Evolutionary conservation across 306 rosid genomes (phyloP).

Genomic region (Comarum palustre): DNA sequence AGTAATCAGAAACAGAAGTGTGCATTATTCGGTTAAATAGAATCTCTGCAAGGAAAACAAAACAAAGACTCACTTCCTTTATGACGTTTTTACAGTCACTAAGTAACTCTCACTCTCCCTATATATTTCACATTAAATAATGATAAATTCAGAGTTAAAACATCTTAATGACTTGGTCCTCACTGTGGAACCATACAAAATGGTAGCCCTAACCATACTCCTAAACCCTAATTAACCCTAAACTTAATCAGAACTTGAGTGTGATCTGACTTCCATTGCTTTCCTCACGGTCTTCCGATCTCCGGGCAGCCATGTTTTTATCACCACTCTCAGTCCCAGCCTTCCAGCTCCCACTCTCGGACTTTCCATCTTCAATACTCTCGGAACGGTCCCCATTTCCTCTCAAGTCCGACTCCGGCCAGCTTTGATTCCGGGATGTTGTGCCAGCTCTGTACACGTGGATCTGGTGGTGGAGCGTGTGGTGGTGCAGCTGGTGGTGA

Average conservation of each 20-base stretch:
- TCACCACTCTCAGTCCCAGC: slow-evolving; percentile 67
- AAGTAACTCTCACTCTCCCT: not conserved
- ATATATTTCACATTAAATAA: slow-evolving; percentile 14
- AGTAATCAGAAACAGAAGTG: not conserved
- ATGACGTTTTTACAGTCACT: slow-evolving; percentile 39
- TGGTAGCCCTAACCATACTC: slow-evolving; percentile 12
- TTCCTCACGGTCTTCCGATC: slow-evolving; percentile 50
- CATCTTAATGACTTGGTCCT: not conserved
- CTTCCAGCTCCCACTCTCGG: slow-evolving; percentile 95
- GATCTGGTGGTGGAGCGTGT: slow-evolving; percentile 57
- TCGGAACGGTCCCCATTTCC: slow-evolving; percentile 62
- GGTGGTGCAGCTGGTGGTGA: slow-evolving; percentile 58
- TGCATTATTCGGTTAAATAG: slow-evolving; percentile 9
- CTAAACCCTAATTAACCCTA: slow-evolving; percentile 22
- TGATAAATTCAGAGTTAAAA: slow-evolving; percentile 13
- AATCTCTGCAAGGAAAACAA: slow-evolving; percentile 30
- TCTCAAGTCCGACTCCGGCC: slow-evolving; percentile 53
- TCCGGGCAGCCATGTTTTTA: slow-evolving; percentile 47
- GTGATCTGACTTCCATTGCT: slow-evolving; percentile 80
- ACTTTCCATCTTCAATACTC: slow-evolving; percentile 93
- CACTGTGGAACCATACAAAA: slow-evolving; percentile 8
- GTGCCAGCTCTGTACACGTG: slow-evolving; percentile 59
- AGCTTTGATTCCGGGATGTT: slow-evolving; percentile 45
- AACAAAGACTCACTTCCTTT: slow-evolving; percentile 42
- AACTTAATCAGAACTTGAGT: slow-evolving; percentile 65